These are phyloP conservation scores for Mentha longifolia DNA, from an alignment of 257 asterid genomes.

Conservation along the genomic window DNA sequence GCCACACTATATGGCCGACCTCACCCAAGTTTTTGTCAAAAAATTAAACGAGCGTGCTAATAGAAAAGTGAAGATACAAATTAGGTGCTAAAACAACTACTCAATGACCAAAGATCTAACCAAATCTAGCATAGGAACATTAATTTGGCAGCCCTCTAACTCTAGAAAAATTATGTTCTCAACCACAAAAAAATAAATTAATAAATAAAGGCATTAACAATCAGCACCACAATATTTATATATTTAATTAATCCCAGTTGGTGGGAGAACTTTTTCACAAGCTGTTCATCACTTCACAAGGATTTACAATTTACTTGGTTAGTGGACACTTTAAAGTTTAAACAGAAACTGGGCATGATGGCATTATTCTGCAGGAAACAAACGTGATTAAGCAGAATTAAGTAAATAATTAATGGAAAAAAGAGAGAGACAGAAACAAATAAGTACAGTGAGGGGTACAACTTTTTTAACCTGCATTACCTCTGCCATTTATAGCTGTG, in stretches of 20 bases:
- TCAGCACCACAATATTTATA: background rate
- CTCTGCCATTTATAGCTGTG: conserved; percentile 35
- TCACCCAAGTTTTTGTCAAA: too few species aligned
- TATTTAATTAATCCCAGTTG: background rate
- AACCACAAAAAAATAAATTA: conserved; percentile 9
- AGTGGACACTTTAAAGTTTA: conserved; percentile 9
- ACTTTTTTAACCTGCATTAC: conserved; percentile 28
- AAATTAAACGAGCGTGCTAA: background rate
- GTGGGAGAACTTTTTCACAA: conserved; percentile 24
- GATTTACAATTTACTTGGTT: background rate
- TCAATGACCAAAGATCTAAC: conserved; percentile 23
- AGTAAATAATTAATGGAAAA: background rate
- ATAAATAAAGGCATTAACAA: background rate
- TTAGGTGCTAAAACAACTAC: background rate
- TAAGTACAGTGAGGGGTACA: conserved; percentile 13
- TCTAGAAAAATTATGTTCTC: conserved; percentile 23
- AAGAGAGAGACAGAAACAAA: conserved; percentile 35
- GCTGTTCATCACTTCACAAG: conserved; percentile 22
- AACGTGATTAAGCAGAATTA: conserved; percentile 49
- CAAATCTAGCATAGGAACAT: conserved; percentile 36
- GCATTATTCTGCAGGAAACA: conserved; percentile 35
- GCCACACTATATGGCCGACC: too few species aligned
- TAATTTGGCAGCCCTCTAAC: conserved; percentile 13
- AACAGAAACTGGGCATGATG: conserved; percentile 24
- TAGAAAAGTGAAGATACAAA: background rate